A percentile compares a stretch with the other conserved stretches of the same genome.
Conservation (phyloP, 352 stramenopile species). For the Pythium sukuiense region DNA sequence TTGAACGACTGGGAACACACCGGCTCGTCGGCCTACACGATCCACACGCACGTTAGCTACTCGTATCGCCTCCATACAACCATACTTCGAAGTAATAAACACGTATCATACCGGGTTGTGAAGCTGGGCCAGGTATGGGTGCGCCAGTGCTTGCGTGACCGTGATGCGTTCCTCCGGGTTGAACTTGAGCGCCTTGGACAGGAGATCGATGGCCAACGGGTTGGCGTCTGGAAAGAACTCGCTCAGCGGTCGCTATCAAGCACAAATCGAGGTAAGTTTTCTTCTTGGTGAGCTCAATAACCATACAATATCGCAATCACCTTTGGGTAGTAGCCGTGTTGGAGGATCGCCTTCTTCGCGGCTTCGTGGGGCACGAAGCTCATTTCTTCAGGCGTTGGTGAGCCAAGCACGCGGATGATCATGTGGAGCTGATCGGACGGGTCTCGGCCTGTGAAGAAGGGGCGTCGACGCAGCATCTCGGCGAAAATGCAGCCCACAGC, state of each 20-base stretch:
- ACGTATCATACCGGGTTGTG: constrained; percentile 74
- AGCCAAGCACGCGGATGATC: constrained; percentile 92
- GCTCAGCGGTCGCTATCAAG: constrained; percentile 52
- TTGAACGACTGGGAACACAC: constrained; percentile 76
- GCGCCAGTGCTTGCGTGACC: constrained; percentile 87
- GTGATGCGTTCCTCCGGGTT: constrained; percentile 94
- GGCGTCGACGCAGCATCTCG: constrained; percentile 97
- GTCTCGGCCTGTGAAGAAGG: constrained; percentile 81
- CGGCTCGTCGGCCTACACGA: constrained; percentile 78
- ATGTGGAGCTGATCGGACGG: constrained; percentile 85
- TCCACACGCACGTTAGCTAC: not conserved
- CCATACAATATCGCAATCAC: constrained; percentile 23
- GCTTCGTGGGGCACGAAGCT: constrained; percentile 96
- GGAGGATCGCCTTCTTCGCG: constrained; percentile 77
- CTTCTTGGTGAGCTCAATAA: too few relatives aligned
- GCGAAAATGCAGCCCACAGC: constrained; percentile 99
- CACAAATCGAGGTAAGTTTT: too few relatives aligned
- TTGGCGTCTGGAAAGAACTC: constrained; percentile 89
- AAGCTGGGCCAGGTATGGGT: constrained; percentile 89
- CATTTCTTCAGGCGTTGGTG: constrained; percentile 93
- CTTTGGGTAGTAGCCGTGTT: constrained; percentile 86
- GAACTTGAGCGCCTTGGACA: constrained; percentile 92
- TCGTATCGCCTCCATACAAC: too few relatives aligned
- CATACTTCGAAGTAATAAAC: too few relatives aligned
- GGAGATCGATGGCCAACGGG: constrained; percentile 79